Conservation (phyloP, 208 protist genomes). For the Crithidia acanthocephali region DNA sequence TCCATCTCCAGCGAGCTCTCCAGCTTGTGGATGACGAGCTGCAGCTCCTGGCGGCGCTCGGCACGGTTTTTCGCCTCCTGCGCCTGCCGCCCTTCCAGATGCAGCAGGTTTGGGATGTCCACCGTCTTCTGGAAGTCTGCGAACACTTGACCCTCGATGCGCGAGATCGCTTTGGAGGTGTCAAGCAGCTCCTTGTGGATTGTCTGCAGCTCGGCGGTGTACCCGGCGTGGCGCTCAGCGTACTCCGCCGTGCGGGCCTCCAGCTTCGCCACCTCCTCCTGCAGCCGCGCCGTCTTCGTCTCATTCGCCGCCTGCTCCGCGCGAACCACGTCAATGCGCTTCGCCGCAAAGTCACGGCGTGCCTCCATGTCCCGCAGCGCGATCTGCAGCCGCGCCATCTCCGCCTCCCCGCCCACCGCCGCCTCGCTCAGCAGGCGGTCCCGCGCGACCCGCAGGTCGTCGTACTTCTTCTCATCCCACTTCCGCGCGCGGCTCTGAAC, state of each 20-base stretch:
- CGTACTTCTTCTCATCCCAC: constrained; percentile 94
- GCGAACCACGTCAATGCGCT: constrained; percentile 49
- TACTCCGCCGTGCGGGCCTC: constrained; percentile 20
- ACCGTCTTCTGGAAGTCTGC: constrained; percentile 87
- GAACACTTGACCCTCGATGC: constrained; percentile 90
- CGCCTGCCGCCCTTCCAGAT: constrained; percentile 84
- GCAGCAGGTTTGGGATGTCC: constrained; percentile 85
- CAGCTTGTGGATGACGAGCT: constrained; percentile 76
- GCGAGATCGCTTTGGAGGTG: constrained; percentile 56
- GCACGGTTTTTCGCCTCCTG: constrained; percentile 55
- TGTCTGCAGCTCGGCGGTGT: constrained; percentile 41
- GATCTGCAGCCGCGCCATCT: constrained; percentile 71
- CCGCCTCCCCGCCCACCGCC: constrained; percentile 62
- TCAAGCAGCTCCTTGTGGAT: constrained; percentile 60
- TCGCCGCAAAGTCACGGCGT: constrained; percentile 63
- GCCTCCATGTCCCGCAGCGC: constrained; percentile 70
- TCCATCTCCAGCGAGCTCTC: constrained; percentile 80
- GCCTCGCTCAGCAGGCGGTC: constrained; percentile 79
- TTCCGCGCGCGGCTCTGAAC: constrained; percentile 86
- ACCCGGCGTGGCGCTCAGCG: constrained; percentile 16
- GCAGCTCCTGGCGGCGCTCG: constrained; percentile 73
- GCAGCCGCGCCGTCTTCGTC: constrained; percentile 42
- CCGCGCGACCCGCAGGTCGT: constrained; percentile 69
- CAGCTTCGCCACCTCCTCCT: constrained; percentile 34
- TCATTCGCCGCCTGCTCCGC: constrained; percentile 44